A percentile compares a stretch with the other conserved stretches of the same genome.
These are phyloP conservation scores for Penicillium nordicum DNA, from an alignment of 2,329 filamentous ascomycete genomes.

Conservation along the genomic window DNA sequence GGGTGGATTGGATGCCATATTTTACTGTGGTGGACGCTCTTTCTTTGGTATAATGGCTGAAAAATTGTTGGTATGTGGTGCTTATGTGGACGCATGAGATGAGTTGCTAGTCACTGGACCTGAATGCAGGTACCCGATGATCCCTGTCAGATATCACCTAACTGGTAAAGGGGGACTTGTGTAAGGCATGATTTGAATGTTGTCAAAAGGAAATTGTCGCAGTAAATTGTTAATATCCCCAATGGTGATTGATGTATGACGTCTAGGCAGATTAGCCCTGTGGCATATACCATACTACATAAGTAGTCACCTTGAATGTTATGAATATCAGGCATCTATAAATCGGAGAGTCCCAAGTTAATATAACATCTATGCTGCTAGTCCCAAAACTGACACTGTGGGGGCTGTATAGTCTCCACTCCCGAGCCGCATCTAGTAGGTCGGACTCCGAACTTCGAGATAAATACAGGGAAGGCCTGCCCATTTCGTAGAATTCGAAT, in stretches of 20 bases:
- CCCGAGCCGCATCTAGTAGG: constrained; percentile 1
- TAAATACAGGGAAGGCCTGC: neutral
- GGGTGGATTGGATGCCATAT: neutral
- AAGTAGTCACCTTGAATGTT: neutral
- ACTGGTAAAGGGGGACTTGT: no score
- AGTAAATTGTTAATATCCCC: neutral
- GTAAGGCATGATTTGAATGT: neutral
- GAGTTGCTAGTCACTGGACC: neutral
- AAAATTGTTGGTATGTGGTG: neutral
- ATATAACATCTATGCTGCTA: neutral
- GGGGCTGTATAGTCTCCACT: neutral
- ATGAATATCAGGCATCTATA: neutral
- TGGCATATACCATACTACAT: no score
- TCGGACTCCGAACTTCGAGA: constrained; percentile 1
- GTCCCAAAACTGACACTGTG: neutral
- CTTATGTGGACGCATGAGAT: neutral
- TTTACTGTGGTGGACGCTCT: neutral
- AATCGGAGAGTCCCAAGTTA: neutral
- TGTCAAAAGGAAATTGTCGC: neutral
- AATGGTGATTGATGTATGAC: neutral
- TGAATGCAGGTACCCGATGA: neutral
- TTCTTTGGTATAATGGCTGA: neutral
- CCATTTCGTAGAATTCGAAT: neutral
- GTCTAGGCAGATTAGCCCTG: neutral
- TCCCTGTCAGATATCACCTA: neutral